Evolutionary conservation across 2,329 filamentous ascomycete genomes (phyloP).

Genomic region (Aspergillus sp.): DNA sequence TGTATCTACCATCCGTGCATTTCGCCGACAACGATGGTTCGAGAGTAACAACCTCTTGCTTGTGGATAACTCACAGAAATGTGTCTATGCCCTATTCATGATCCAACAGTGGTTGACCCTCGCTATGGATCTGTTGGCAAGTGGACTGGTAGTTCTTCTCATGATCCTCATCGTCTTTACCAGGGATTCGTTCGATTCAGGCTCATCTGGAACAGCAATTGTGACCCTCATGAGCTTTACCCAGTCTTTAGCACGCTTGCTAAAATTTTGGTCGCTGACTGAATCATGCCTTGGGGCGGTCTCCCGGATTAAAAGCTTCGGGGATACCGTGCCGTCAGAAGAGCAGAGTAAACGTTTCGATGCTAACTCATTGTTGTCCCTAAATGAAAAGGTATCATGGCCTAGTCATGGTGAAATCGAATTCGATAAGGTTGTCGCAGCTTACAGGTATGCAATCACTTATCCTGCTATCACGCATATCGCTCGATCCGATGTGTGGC

Average conservation of each 20-base stretch:
- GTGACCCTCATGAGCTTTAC: constrained; percentile 2
- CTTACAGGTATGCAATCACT: background rate
- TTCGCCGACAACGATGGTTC: background rate
- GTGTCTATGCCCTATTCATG: background rate
- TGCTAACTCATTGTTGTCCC: background rate
- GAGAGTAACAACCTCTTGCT: background rate
- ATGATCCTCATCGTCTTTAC: background rate
- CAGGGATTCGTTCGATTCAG: background rate
- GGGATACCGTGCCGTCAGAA: background rate
- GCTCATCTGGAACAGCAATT: background rate
- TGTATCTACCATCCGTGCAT: background rate
- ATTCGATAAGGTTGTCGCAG: background rate
- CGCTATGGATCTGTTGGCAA: background rate
- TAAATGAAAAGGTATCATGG: background rate
- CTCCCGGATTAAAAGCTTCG: background rate
- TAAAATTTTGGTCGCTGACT: background rate
- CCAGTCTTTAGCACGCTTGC: background rate
- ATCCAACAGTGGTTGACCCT: constrained; percentile 1
- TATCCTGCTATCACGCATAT: background rate
- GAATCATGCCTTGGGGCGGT: background rate
- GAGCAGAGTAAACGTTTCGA: background rate
- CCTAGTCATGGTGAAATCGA: background rate
- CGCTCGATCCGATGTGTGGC: no score
- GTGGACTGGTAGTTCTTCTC: background rate
- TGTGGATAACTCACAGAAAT: background rate